Conservation (phyloP, 106 monocot species). For the Apostasia shenzhenica region DNA sequence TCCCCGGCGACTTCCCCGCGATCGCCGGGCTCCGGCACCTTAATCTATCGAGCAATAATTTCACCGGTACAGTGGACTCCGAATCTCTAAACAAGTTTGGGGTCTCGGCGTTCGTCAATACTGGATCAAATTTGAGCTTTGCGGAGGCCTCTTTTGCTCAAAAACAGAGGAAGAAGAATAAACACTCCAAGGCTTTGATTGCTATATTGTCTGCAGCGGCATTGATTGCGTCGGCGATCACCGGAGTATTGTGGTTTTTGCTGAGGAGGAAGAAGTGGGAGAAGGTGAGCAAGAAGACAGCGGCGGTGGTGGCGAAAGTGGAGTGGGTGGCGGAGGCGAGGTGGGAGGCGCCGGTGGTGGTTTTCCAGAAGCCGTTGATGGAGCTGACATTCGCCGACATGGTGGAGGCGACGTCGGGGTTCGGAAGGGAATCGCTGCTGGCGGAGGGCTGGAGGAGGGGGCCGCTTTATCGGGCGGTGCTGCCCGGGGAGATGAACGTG, state of each 20-base stretch:
- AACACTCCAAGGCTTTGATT: background rate
- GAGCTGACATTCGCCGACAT: constrained; percentile 66
- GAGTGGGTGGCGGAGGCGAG: constrained; percentile 50
- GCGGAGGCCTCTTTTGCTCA: background rate
- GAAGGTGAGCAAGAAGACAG: constrained; percentile 11
- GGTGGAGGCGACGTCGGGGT: constrained; percentile 64
- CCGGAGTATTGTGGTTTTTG: background rate
- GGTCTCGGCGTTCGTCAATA: constrained; percentile 38
- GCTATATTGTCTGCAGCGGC: background rate
- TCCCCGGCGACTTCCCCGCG: constrained; percentile 48
- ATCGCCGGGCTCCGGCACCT: constrained; percentile 24
- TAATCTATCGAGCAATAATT: constrained; percentile 77
- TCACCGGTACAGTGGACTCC: constrained; percentile 41
- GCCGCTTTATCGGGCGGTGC: constrained; percentile 52
- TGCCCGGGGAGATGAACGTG: constrained; percentile 70
- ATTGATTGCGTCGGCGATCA: background rate
- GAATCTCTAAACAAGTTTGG: constrained; percentile 38
- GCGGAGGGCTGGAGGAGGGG: constrained; percentile 57
- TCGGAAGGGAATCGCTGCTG: constrained; percentile 69
- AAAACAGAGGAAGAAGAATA: background rate
- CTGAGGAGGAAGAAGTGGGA: constrained; percentile 5
- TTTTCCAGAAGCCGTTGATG: constrained; percentile 92
- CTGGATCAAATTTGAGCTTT: constrained; percentile 20
- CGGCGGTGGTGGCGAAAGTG: constrained; percentile 11
- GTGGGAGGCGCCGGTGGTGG: constrained; percentile 44